Base-by-base conservation (phyloP, 129 eudicot genomes). In the Pulicaria dysenterica region DNA sequence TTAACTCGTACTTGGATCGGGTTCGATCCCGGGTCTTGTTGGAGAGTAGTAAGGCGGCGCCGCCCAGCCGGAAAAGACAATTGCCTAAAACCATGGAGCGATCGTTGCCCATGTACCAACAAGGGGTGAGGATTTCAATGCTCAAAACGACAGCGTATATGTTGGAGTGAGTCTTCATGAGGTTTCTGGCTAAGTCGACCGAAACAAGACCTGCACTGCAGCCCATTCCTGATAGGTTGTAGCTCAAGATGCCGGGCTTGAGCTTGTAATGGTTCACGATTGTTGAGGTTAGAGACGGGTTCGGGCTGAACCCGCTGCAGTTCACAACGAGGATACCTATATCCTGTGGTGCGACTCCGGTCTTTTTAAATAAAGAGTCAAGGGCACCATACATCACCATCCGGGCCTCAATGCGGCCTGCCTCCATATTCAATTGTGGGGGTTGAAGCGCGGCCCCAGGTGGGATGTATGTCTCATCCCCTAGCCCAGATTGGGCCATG, bases 121-220 rank as follows among this genome's bases (percentile, higher is more conserved):
- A 1, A 6, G 8, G 57, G 24, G 67, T 58, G n/a, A 57, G 8
- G 44, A 4, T 2, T 72, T 58, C 47, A 9, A 58, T 45, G 58
- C 58, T 72, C 19, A 72, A n/a, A 43, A 72, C 56, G 1, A 71
- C 38, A 3, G 16, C 67, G 2, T 12, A 14, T 12, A 9, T 43
- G 46, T 58, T 8, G 1, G 37, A 58, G 17, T 72, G 58, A 34
- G 47, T 13, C 16, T 44, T 5, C 37, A 72, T 46, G 11, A 45
- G 67, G 42, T 9, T 34, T 46, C 4, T 57, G 24, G 76, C 76
- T 8, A 72, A 58, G 16, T n/a, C 58, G 6, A 72, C 45, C 2
- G 76, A 43, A 44, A 58, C 6, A 31, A 72, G 58, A 31, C 76
- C 58, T 4, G 67, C 58, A 15, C 76, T 58, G 7, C 67, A 72